Base-by-base conservation (phyloP, 768 basidiomycete species). In the Lanmaoa rubissima region DNA sequence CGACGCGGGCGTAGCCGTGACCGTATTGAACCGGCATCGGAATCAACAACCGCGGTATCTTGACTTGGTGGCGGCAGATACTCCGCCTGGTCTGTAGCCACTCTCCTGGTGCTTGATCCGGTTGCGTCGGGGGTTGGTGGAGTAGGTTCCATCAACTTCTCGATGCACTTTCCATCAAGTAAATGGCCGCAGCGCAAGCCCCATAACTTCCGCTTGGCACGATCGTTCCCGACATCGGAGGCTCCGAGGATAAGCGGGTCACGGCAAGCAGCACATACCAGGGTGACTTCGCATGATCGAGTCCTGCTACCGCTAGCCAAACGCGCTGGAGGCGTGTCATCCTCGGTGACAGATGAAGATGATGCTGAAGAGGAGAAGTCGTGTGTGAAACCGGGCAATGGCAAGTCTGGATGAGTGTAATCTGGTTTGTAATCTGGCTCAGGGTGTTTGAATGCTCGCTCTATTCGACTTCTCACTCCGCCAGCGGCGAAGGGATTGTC, bases 141-240 rank as follows among this genome's bases (percentile, higher is more conserved):
- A 38, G 39, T 48, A 2, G 83, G 87, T 36, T 74, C 70, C 66
- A 85, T 83, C 48, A 92, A 61, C 60, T 79, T 75, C 57, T 79
- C 78, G 2, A 87, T 70, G 61, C 90, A 92, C 68, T 86, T 88
- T 48, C 88, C 90, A 60, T 92, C 90, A 0, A 92, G 77, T 62
- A 92, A 69, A 65, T 92, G 90, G 0, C 90, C 90, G 51, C 90
- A 92, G 40, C 87, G 76, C 57, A 92, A 71, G 2, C 80, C 83
- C 90, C 88, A 92, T 9, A 92, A 72, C 42, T 81, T 78, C 51
- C 78, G 74, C 38, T 70, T 71, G 40, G 73, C 73, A 40, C 73
- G 75, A 36, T 82, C 83, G 44, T 76, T 72, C 16, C 74, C 72
- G n/a, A 83, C 74, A 13, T 78, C 79, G 2, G 75, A 74, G 46